These are phyloP conservation scores for Candida tammaniensis DNA, from an alignment of 805 yeast species.

Conservation along the genomic window DNA sequence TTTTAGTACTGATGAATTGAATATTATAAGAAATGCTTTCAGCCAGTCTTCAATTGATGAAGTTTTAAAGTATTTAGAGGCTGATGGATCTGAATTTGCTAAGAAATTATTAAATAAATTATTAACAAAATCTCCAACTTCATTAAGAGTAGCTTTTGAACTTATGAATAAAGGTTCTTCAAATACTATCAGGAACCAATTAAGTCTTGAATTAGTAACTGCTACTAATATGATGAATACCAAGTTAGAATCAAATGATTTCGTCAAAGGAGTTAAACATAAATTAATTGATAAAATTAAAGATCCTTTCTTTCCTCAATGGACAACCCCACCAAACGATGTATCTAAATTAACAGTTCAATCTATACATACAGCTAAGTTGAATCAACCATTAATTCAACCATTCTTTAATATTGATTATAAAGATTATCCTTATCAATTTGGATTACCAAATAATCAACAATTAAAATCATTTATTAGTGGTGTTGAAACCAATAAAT, in stretches of 20 bases:
- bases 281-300: constrained; percentile 61
- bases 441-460: constrained; percentile 76
- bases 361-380: constrained; percentile 23
- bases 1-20: constrained; percentile 52
- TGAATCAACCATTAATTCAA: constrained; percentile 36
- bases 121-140: constrained; percentile 69
- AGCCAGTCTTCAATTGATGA: constrained; percentile 50
- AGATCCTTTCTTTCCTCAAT: constrained; percentile 37
- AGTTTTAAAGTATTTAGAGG: constrained; percentile 49
- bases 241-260: constrained; percentile 51
- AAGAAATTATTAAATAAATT: constrained; percentile 52
- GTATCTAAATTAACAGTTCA: constrained; percentile 17
- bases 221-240: constrained; percentile 71
- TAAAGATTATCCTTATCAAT: constrained; percentile 54
- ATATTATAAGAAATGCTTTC: constrained; percentile 69
- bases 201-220: constrained; percentile 68
- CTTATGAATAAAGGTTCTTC: constrained; percentile 60
- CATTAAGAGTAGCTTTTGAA: constrained; percentile 69
- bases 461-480: constrained; percentile 65
- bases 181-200: constrained; percentile 59
- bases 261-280: constrained; percentile 65
- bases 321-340: constrained; percentile 19
- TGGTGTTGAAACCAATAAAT: constrained; percentile 65
- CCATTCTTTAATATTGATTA: constrained; percentile 38
- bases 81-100: constrained; percentile 63